These are phyloP conservation scores for Aspergillus coremiiformis DNA, from an alignment of 495 filamentous ascomycete species.

Conservation along the genomic window DNA sequence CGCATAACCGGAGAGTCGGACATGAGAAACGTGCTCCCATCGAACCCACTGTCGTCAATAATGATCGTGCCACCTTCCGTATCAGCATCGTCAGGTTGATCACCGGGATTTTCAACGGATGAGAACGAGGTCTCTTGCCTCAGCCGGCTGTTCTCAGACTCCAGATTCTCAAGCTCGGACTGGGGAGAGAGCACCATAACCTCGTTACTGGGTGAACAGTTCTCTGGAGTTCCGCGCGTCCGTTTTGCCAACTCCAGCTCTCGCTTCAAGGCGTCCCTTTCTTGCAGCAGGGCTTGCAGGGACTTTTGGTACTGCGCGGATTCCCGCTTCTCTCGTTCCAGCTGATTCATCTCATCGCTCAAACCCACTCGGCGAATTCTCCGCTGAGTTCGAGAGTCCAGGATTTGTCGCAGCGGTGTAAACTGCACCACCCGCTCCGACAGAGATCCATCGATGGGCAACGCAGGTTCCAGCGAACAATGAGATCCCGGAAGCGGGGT, in stretches of 20 bases:
- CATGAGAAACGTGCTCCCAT: constrained; percentile 21
- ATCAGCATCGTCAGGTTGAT: neutral
- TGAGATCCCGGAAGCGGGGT: constrained; percentile 24
- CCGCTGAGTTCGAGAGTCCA: constrained; percentile 65
- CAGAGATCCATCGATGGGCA: constrained; percentile 19
- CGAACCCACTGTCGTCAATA: constrained; percentile 26
- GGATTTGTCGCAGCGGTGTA: constrained; percentile 57
- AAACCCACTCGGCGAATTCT: constrained; percentile 63
- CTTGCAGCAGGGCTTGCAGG: constrained; percentile 31
- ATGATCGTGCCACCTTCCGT: constrained; percentile 26
- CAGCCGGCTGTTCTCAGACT: constrained; percentile 13
- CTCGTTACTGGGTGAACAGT: constrained; percentile 17
- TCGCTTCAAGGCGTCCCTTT: constrained; percentile 42
- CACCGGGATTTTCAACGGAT: constrained; percentile 3
- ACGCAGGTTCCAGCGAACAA: constrained; percentile 20
- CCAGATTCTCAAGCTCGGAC: constrained; percentile 16
- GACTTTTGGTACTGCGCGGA: constrained; percentile 43
- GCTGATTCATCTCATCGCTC: constrained; percentile 66
- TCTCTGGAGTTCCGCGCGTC: constrained; percentile 23
- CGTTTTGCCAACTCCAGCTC: constrained; percentile 41
- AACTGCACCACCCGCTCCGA: constrained; percentile 48
- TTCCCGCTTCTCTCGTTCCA: constrained; percentile 50
- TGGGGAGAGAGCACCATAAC: constrained; percentile 19
- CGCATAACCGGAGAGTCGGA: constrained; percentile 33
- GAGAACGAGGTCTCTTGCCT: constrained; percentile 16